phyloP scores from a whole-genome alignment of 768 basidiomycete genomes.

The Tulasnella sp. region DNA sequence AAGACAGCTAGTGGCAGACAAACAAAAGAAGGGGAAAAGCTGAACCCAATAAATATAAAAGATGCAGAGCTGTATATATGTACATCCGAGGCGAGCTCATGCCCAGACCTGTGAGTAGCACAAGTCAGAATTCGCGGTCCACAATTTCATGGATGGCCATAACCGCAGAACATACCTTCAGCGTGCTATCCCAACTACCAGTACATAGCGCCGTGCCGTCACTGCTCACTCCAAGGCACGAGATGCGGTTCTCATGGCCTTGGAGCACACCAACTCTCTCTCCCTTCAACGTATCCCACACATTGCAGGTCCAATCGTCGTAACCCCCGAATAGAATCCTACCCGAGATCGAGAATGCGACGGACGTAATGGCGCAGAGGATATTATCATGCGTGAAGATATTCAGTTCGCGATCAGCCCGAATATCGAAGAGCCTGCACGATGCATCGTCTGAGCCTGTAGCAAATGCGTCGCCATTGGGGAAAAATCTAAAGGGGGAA shows the following conservation, averaged over 20 bases:
- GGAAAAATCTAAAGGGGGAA: constrained; percentile 80
- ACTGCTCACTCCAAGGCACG: constrained; percentile 91
- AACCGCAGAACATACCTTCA: constrained; percentile 66
- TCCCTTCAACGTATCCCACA: constrained; percentile 98
- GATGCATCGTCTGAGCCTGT: constrained; percentile 99
- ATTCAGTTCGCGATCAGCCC: constrained; percentile 96
- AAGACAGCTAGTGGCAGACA: constrained; percentile 14
- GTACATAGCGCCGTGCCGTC: constrained; percentile 99
- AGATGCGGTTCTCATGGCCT: constrained; percentile 97
- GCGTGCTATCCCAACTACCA: constrained; percentile 96
- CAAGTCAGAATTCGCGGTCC: not conserved
- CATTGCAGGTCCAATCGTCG: constrained; percentile 99
- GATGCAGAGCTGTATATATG: not conserved
- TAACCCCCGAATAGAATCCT: constrained; percentile 98
- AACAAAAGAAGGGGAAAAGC: not conserved
- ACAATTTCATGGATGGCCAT: not conserved
- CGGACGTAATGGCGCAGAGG: constrained; percentile 97
- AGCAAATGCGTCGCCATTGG: constrained; percentile 98
- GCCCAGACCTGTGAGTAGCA: constrained; percentile 14
- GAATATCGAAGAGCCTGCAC: constrained; percentile 96
- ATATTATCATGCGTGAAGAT: constrained; percentile 99
- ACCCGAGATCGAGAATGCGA: constrained; percentile 97
- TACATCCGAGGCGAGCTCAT: not conserved
- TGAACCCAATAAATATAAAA: constrained; percentile 11
- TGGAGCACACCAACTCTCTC: constrained; percentile 97